Evolutionary conservation across 805 yeast species (phyloP).

Genomic region (Cyberlindnera meyerae): DNA sequence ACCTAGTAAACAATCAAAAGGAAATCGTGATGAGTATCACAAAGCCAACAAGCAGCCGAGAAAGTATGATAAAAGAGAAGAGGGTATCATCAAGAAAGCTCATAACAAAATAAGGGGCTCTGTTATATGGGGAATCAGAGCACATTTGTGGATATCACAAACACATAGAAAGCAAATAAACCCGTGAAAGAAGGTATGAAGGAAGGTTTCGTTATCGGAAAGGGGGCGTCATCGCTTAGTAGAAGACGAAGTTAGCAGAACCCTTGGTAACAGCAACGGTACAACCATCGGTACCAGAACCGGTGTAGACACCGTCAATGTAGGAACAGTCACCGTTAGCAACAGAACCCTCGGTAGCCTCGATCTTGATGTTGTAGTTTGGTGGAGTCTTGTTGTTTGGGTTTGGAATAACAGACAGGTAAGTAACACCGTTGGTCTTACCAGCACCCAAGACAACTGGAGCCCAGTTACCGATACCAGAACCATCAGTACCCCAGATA

Average conservation of each 20-base stretch:
- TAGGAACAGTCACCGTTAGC: conserved; percentile 72
- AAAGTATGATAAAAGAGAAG: background rate
- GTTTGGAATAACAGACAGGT: conserved; percentile 89
- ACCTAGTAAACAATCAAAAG: background rate
- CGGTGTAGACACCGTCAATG: conserved; percentile 69
- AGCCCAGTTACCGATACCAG: conserved; percentile 96
- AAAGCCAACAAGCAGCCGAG: background rate
- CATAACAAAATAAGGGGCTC: background rate
- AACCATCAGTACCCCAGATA: conserved; percentile 80
- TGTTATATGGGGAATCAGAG: too few relatives aligned
- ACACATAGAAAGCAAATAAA: background rate
- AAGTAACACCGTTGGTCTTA: conserved; percentile 57
- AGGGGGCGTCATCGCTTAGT: conserved; percentile 29
- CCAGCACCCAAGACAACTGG: conserved; percentile 96
- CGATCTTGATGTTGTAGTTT: conserved; percentile 73
- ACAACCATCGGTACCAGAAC: conserved; percentile 71
- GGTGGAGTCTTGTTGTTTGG: conserved; percentile 74
- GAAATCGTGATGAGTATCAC: background rate
- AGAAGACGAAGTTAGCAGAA: conserved; percentile 56
- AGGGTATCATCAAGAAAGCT: background rate
- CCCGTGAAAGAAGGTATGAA: background rate
- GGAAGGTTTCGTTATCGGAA: background rate
- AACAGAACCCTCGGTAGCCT: conserved; percentile 55
- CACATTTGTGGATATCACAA: too few relatives aligned
- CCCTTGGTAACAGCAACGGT: conserved; percentile 64